These are phyloP conservation scores for Colletotrichum acutatum DNA, from an alignment of 2,329 filamentous ascomycete genomes.

Conservation along the genomic window DNA sequence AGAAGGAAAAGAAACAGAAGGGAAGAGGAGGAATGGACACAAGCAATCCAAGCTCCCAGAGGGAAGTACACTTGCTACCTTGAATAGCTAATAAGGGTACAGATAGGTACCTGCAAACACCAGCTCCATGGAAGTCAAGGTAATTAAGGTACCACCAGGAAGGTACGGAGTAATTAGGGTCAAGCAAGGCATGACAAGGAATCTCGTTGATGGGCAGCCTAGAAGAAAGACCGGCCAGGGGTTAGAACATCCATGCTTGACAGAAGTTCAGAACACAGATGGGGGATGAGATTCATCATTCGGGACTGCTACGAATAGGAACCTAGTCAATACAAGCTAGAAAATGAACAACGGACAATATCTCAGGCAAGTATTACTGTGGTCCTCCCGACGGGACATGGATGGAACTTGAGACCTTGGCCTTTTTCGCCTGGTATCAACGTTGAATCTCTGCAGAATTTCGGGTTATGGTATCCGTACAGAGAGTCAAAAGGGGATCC, in stretches of 20 bases:
- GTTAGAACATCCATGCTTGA: not conserved
- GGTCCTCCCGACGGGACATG: not conserved
- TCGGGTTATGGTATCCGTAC: too few species aligned
- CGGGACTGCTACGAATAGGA: not conserved
- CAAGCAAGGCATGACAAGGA: not conserved
- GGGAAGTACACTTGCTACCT: too few species aligned
- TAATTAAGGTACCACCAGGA: not conserved
- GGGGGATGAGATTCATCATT: too few species aligned
- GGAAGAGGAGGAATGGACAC: not conserved
- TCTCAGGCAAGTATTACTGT: not conserved
- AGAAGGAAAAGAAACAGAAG: constrained; percentile 27
- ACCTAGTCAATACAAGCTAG: not conserved
- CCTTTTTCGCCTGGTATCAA: not conserved
- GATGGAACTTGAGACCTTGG: not conserved
- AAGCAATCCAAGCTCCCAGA: too few species aligned
- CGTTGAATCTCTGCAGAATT: not conserved
- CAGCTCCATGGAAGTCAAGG: not conserved
- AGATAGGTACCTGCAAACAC: not conserved
- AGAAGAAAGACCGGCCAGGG: too few species aligned
- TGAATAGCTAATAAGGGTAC: not conserved
- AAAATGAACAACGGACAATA: not conserved
- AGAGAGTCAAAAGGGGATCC: not conserved
- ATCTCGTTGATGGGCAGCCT: not conserved
- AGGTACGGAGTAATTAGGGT: too few species aligned
- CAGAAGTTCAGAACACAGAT: not conserved